A percentile compares a stretch with the other conserved stretches of the same genome.
Evolutionary conservation across 257 asterid species (phyloP).

Genomic region (Knoxia roxburghii): DNA sequence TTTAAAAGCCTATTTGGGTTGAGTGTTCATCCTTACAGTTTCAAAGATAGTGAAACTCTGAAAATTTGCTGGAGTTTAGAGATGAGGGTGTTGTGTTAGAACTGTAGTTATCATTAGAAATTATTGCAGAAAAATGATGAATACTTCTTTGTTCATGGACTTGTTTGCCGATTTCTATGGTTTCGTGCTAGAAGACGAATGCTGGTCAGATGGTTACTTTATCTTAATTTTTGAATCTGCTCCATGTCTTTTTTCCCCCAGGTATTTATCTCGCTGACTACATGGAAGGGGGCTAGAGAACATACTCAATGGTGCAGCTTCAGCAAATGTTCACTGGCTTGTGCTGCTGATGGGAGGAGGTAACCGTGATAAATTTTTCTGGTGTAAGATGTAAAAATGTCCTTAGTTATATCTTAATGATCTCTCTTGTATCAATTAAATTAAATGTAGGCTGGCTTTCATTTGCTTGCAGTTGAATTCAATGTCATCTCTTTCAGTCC

Average conservation of each 20-base stretch:
- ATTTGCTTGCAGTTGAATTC: conserved; percentile 6
- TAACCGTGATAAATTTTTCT: conserved; percentile 20
- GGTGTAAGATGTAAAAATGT: conserved; percentile 7
- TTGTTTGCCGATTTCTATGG: not conserved
- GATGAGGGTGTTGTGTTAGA: not conserved
- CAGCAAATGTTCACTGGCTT: conserved; percentile 15
- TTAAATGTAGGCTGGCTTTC: conserved; percentile 2
- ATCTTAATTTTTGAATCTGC: not conserved
- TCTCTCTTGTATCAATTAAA: not conserved
- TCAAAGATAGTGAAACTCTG: no score
- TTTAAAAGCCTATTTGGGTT: not conserved
- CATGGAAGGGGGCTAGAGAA: conserved; percentile 16
- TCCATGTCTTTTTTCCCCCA: not conserved
- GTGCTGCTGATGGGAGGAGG: conserved; percentile 27
- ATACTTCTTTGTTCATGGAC: not conserved
- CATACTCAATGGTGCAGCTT: conserved; percentile 16
- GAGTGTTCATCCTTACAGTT: not conserved
- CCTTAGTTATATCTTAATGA: not conserved
- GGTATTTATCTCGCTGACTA: not conserved
- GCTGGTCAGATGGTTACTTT: not conserved
- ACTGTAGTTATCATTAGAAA: not conserved
- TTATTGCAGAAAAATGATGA: no score
- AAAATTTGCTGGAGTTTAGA: not conserved
- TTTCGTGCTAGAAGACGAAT: not conserved
- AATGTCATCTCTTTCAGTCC: not conserved